Evolutionary conservation across 306 rosid species (phyloP).

Genomic region (Sechiopsis laciniata): DNA sequence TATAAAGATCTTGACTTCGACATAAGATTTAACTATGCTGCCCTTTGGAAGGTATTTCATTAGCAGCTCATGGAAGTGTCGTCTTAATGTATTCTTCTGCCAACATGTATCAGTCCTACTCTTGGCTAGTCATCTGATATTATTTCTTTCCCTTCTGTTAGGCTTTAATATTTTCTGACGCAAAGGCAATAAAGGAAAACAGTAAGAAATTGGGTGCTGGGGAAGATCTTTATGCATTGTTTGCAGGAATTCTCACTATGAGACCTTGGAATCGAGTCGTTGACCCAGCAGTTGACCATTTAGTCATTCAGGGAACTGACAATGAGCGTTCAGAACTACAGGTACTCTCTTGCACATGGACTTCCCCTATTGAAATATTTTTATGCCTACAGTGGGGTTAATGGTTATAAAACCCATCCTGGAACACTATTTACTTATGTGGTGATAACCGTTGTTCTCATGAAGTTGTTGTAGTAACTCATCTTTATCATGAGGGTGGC

Average conservation of each 20-base stretch:
- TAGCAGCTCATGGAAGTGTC: neutral
- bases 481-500: neutral
- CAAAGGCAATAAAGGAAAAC: conserved; percentile 67
- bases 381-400: neutral
- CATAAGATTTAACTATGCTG: conserved; percentile 77
- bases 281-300: conserved; percentile 77
- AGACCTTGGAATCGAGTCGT: conserved; percentile 90
- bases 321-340: conserved; percentile 76
- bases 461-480: neutral
- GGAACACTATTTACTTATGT: neutral
- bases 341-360: conserved; percentile 38
- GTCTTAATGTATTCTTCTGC: neutral
- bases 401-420: neutral
- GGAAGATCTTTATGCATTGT: conserved; percentile 81
- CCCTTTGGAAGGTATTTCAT: conserved; percentile 72
- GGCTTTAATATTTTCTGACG: conserved; percentile 80
- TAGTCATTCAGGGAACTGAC: conserved; percentile 64
- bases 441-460: neutral
- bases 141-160: conserved; percentile 15
- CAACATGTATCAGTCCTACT: neutral
- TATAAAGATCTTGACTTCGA: conserved; percentile 78
- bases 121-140: conserved; percentile 10
- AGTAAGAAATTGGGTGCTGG: conserved; percentile 95
- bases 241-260: conserved; percentile 95
- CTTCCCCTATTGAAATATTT: neutral